phyloP scores from a whole-genome alignment of 2,329 filamentous ascomycete species.

The Fusarium circinatum region DNA sequence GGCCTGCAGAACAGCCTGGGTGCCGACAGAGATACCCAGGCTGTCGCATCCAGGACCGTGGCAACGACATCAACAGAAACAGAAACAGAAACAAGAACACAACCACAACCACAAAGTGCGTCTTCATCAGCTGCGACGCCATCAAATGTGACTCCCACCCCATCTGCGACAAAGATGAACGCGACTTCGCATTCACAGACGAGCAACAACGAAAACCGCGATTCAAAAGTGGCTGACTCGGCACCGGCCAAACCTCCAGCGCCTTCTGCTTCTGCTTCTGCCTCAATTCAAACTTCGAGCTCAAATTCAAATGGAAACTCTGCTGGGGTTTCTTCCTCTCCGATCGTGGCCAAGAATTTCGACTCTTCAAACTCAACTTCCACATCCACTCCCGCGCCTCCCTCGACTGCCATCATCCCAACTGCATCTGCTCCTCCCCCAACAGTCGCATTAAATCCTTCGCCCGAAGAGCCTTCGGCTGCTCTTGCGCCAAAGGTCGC shows the following conservation, averaged over 20 bases:
- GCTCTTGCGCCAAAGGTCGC: slow-evolving; percentile 8
- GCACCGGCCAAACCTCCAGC: background rate
- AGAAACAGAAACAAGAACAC: slow-evolving; percentile 1
- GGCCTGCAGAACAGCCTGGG: slow-evolving; percentile 39
- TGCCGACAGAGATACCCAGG: slow-evolving; percentile 37
- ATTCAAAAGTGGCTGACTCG: slow-evolving; percentile 20
- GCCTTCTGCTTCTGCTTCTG: slow-evolving; percentile 6
- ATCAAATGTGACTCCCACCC: slow-evolving; percentile 21
- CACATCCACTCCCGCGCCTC: slow-evolving; percentile 22
- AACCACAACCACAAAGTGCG: background rate
- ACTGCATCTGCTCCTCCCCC: slow-evolving; percentile 7
- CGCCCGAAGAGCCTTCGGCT: slow-evolving; percentile 7
- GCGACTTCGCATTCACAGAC: slow-evolving; percentile 24
- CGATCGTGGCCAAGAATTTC: background rate
- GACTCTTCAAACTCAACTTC: slow-evolving; percentile 19
- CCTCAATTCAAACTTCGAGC: slow-evolving; percentile 2
- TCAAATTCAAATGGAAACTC: slow-evolving; percentile 8
- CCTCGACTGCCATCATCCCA: slow-evolving; percentile 1
- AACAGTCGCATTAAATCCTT: slow-evolving; percentile 5
- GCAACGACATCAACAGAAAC: slow-evolving; percentile 11
- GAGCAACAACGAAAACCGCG: slow-evolving; percentile 26
- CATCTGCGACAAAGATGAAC: slow-evolving; percentile 18
- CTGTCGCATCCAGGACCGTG: slow-evolving; percentile 34
- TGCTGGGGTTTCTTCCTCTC: slow-evolving; percentile 1
- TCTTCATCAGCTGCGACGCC: slow-evolving; percentile 11